Evolutionary conservation across 352 stramenopile species (phyloP), one percentile per base, ranked within the genome.

Genomic region (Pythium monospermum): DNA sequence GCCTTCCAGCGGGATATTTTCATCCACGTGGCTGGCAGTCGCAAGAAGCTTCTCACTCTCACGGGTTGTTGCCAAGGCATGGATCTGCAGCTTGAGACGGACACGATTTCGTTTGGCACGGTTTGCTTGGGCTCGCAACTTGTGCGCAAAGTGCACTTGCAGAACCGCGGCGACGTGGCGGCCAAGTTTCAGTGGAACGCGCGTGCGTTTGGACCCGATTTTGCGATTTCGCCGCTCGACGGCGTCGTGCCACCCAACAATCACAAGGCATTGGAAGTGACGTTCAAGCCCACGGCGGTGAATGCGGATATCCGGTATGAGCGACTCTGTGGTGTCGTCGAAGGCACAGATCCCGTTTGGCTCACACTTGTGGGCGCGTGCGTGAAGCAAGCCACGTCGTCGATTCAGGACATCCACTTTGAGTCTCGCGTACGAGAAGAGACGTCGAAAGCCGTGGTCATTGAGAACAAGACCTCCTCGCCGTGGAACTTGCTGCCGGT

Each of bases 251-350:
- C 77, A 7, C 84, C 92, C 6, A 86, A 93, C 33, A 69, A 83
- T 42, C 81, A 97, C 56, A 89, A 94, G 48, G 73, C 69, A 4
- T 77, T 98, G 30, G 91, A 98, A 19, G 73, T 97, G 23, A 89
- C 82, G 5, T 97, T 98, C 59, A 86, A 87, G 41, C 92, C 92
- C 0, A 41, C 51, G 0, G 53, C 52, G 6, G 71, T 94, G 10
- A 81, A 94, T 42, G 65, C 84, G 18, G 92, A 98, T 53, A 81
- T 98, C 42, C 75, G 88, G n/a, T 82, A 88, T 51, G 83, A 97
- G 11, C 69, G 78, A 27, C 64, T 97, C 6, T 61, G 61, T 8
- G 89, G 87, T 44, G 48, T 66, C 4, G 66, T 97, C 6, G 83
- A 95, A 15, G 69, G 68, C 23, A 60, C 64, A 11, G 36, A 69